Percentiles rank a stretch among this genome's conserved stretches.
Conservation (phyloP, 164 flowering plant species). For the Warburgia ugandensis region DNA sequence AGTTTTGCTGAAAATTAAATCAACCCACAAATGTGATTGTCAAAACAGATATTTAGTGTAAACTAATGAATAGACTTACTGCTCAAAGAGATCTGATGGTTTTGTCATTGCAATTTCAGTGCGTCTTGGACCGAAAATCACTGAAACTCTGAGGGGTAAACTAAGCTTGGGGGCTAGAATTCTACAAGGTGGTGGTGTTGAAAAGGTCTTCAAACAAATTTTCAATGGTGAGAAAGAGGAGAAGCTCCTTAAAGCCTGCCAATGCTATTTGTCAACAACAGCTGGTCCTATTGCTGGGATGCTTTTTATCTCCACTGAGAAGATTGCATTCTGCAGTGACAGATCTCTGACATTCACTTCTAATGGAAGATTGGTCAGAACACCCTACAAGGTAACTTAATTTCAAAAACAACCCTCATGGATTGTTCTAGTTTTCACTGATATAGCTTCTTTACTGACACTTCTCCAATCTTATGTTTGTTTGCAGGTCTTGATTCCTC, state of each 20-base stretch:
- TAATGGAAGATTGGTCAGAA: constrained; percentile 22
- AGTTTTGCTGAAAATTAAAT: no score
- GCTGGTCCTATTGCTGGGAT: constrained; percentile 54
- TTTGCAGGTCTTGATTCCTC: constrained; percentile 38
- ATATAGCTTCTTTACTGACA: not conserved
- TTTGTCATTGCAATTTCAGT: constrained; percentile 24
- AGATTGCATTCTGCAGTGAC: constrained; percentile 43
- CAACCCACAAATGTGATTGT: no score
- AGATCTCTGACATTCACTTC: constrained; percentile 29
- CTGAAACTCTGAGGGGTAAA: constrained; percentile 40
- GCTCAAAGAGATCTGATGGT: no score
- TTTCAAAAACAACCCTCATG: not conserved
- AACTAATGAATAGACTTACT: no score
- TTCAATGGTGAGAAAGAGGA: constrained; percentile 34
- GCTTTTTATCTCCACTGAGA: constrained; percentile 41
- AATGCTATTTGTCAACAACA: constrained; percentile 47
- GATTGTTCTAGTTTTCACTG: no score
- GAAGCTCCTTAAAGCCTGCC: constrained; percentile 37
- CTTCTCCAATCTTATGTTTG: not conserved
- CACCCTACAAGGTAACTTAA: constrained; percentile 36
- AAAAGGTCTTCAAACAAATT: constrained; percentile 26
- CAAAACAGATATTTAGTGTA: no score
- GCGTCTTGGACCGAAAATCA: constrained; percentile 33
- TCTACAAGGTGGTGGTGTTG: constrained; percentile 36
- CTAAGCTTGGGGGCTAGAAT: constrained; percentile 39